Conservation (phyloP, 352 stramenopile genomes). For the Thraustotheca clavata region DNA sequence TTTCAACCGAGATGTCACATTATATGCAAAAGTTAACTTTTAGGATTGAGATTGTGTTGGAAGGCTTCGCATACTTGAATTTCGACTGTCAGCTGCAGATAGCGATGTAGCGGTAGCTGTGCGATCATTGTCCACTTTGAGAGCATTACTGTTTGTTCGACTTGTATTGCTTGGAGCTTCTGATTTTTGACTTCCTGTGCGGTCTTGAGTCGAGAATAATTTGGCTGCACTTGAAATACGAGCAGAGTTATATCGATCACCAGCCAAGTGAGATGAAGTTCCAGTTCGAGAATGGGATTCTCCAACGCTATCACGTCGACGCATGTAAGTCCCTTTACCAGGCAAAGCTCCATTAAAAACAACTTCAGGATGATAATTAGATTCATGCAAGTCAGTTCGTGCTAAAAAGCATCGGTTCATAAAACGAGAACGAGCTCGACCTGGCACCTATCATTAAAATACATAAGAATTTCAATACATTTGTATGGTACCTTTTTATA, state of each 20-base stretch:
- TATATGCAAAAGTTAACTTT: too few species aligned
- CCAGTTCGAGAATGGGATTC: not conserved
- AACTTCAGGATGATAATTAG: not conserved
- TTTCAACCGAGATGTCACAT: too few species aligned
- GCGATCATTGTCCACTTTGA: not conserved
- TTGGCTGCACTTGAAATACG: not conserved
- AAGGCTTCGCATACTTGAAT: too few species aligned
- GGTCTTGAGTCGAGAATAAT: not conserved
- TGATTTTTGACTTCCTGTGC: not conserved
- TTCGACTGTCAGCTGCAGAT: not conserved
- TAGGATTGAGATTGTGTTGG: too few species aligned
- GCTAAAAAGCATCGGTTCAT: constrained; percentile 1
- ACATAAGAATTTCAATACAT: not conserved
- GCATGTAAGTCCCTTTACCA: not conserved
- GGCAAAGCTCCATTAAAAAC: not conserved
- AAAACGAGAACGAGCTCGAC: not conserved
- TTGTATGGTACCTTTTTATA: not conserved
- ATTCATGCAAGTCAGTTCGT: not conserved
- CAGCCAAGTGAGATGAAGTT: not conserved
- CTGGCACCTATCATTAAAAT: not conserved
- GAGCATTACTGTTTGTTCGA: too few species aligned
- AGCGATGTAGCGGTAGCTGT: not conserved
- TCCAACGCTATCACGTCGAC: not conserved
- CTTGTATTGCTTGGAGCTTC: too few species aligned
- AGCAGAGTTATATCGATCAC: constrained; percentile 1